Evolutionary conservation across 208 protist species (phyloP).

Genomic region (Crithidia expoeki): DNA sequence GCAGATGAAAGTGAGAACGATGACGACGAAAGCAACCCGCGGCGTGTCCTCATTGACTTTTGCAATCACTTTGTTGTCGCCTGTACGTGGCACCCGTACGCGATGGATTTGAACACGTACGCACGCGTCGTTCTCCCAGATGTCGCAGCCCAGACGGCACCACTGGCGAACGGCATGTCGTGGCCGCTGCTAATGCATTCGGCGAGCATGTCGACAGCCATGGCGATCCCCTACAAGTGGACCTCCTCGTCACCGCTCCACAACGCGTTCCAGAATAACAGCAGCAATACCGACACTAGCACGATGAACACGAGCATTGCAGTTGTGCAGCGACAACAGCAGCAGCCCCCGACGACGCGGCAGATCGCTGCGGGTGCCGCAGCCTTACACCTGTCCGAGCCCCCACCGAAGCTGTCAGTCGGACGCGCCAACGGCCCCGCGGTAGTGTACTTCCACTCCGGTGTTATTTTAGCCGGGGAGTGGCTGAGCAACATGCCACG

Average conservation of each 20-base stretch:
- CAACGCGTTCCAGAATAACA: neutral
- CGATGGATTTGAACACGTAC: constrained; percentile 31
- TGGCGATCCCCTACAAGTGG: neutral
- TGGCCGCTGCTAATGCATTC: constrained; percentile 38
- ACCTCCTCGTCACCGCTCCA: neutral
- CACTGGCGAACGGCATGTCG: constrained; percentile 17
- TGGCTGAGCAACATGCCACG: constrained; percentile 68
- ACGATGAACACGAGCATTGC: neutral
- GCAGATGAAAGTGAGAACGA: neutral
- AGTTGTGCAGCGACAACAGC: constrained; percentile 3
- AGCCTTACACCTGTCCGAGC: constrained; percentile 21
- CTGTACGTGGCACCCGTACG: constrained; percentile 30
- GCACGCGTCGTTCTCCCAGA: constrained; percentile 23
- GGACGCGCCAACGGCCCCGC: constrained; percentile 44
- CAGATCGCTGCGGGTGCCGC: constrained; percentile 21
- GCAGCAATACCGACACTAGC: neutral
- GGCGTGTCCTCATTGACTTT: constrained; percentile 39
- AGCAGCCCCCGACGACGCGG: constrained; percentile 10
- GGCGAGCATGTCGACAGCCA: constrained; percentile 12
- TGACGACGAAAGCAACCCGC: constrained; percentile 2
- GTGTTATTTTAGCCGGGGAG: constrained; percentile 52
- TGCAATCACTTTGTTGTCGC: constrained; percentile 28
- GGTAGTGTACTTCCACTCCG: constrained; percentile 65
- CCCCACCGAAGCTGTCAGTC: constrained; percentile 27
- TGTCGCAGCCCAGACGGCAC: constrained; percentile 23